Percentiles rank a stretch among this genome's conserved stretches.
phyloP scores from a whole-genome alignment of 306 rosid species.

The Spatholobus suberectus region DNA sequence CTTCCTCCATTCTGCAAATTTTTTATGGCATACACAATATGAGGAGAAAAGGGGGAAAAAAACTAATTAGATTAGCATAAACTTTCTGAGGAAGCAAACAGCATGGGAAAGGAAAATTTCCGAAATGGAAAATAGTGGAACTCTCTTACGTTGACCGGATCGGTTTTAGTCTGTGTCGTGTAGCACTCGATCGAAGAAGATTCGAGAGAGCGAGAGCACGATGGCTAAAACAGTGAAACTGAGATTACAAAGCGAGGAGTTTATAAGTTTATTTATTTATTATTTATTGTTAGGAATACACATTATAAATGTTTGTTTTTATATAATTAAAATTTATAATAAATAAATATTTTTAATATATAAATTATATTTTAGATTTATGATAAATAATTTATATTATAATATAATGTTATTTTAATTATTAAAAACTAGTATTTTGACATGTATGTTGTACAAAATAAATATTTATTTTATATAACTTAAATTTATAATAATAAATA shows the following conservation, averaged over 20 bases:
- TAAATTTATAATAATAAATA: no score
- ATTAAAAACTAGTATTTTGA: no score
- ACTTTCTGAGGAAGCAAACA: constrained; percentile 37
- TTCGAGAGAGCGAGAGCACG: constrained; percentile 48
- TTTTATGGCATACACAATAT: background rate
- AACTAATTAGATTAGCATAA: background rate
- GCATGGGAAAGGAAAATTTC: background rate
- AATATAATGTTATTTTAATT: no score
- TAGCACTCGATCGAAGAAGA: constrained; percentile 49
- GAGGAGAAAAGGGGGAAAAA: background rate
- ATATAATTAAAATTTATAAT: no score
- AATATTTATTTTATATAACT: no score
- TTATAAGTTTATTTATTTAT: no score
- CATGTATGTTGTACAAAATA: no score
- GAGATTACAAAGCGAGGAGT: background rate
- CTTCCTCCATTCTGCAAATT: constrained; percentile 58
- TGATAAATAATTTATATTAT: no score
- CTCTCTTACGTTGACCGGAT: constrained; percentile 30
- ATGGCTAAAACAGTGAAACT: background rate
- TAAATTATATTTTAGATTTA: no score
- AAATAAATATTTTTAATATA: no score
- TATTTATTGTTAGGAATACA: no score
- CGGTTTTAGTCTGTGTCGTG: background rate
- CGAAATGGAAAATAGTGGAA: background rate
- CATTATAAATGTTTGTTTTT: no score